Percentiles rank a stretch among this genome's conserved stretches.
phyloP scores from a whole-genome alignment of 164 flowering plant species.

The Liriodendron chinense region DNA sequence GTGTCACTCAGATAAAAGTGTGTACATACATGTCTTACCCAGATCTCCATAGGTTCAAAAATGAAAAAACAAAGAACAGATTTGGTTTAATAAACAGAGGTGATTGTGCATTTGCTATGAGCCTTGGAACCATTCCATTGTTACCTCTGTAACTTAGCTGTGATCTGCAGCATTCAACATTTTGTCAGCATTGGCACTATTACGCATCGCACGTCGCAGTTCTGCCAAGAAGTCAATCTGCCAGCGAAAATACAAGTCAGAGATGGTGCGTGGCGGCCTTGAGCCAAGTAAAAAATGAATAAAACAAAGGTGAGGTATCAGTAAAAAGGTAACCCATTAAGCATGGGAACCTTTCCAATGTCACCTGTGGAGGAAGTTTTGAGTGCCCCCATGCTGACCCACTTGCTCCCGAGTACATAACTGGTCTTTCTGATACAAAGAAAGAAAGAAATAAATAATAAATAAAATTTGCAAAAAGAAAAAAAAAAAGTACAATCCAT shows the following conservation, averaged over 20 bases:
- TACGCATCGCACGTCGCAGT: conserved; percentile 46
- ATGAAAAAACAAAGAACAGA: no score
- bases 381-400: conserved; percentile 59
- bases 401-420: conserved; percentile 52
- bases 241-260: conserved; percentile 22
- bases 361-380: conserved; percentile 68
- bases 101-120: not conserved
- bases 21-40: not conserved
- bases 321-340: not conserved
- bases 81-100: not conserved
- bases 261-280: conserved; percentile 17
- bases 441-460: conserved; percentile 1
- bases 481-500: not conserved
- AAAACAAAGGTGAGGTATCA: not conserved
- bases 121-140: not conserved
- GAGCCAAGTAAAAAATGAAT: conserved; percentile 19
- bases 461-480: not conserved
- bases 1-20: not conserved
- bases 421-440: conserved; percentile 58
- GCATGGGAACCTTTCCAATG: not conserved
- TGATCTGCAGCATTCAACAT: conserved; percentile 7
- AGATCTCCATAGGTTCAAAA: not conserved
- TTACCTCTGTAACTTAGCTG: not conserved
- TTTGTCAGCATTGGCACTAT: conserved; percentile 25
- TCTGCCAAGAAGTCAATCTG: conserved; percentile 62